Evolutionary conservation across 495 filamentous ascomycete genomes (phyloP), one percentile per base, ranked within the genome.

Genomic region (Hypoxylon rickii): DNA sequence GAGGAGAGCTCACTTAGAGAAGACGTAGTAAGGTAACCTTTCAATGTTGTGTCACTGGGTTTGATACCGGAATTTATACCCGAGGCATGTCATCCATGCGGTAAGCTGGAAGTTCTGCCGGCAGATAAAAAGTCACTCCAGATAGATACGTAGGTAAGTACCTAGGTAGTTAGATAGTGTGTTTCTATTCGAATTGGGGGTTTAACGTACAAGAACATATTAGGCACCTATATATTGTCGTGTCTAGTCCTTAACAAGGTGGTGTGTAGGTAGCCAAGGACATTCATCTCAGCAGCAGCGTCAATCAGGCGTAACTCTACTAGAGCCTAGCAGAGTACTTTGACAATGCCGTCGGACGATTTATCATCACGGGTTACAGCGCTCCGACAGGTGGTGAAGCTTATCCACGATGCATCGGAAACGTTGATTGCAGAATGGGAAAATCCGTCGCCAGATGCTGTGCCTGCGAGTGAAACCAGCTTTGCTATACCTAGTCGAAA

Each of bases 391-490:
- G 48, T 63, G 19, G 53, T 58, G 5, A 57, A 63, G 34, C 59
- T 63, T 13, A 49, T 63, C 18, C 59, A 63, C 19, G 59, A 53
- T 12, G 38, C 52, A 29, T 57, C 53, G 17, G 59, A 63, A 39
- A 53, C 47, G 12, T 24, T 63, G 34, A 63, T 63, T 7, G 38
- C 59, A 21, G 47, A 57, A 53, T 63, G 59, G 59, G 59, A 57
- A 20, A 53, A 48, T 16, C 59, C 59, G 3, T 32, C 52, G 18
- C 47, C 59, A 12, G 59, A 57, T 16, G 59, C 59, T 7, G 40
- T 63, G 17, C 59, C 59, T 3, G 59, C 37, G 12, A 53, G 47
- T 1, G 52, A 57, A 33, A 63, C 47, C 0, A 63, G 24, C 48
- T 63, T 63, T 26, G 52, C 52, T 5, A 57, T 63, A 53, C 52